These are phyloP conservation scores for Hymenochaete sp. DNA, from an alignment of 1,284 basidiomycete species.

Conservation along the genomic window DNA sequence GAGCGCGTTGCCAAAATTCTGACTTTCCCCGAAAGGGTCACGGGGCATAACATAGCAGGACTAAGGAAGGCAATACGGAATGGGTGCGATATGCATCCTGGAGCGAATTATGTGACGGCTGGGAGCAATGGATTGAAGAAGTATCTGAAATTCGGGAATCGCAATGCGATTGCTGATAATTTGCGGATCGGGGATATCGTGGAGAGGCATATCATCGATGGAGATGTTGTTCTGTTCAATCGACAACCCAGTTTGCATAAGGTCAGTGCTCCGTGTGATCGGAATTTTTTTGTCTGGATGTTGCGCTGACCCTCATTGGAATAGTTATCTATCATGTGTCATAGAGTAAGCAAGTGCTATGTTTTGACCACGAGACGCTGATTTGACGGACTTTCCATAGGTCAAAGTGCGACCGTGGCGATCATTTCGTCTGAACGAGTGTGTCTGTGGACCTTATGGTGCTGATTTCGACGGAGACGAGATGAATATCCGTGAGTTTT, in stretches of 20 bases:
- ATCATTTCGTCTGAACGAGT: conserved; percentile 97
- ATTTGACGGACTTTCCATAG: conserved; percentile 26
- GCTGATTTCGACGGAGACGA: conserved; percentile 99
- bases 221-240: conserved; percentile 97
- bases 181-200: conserved; percentile 82
- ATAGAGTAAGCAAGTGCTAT: conserved; percentile 52
- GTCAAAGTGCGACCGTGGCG: conserved; percentile 95
- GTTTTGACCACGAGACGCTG: neutral
- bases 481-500: conserved; percentile 90
- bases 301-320: conserved; percentile 18
- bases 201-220: conserved; percentile 91
- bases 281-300: too few species aligned
- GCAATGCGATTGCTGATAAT: conserved; percentile 67
- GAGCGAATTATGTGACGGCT: conserved; percentile 88
- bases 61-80: conserved; percentile 80
- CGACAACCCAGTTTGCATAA: conserved; percentile 98
- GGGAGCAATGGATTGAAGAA: conserved; percentile 79
- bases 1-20: conserved; percentile 93
- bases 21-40: conserved; percentile 96
- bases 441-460: conserved; percentile 99
- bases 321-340: conserved; percentile 97
- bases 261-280: too few species aligned
- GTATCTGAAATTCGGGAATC: conserved; percentile 76
- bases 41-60: conserved; percentile 79
- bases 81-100: conserved; percentile 88